These are phyloP conservation scores for Avena atlantica DNA, from an alignment of 176 grass and related monocot species.

Conservation along the genomic window DNA sequence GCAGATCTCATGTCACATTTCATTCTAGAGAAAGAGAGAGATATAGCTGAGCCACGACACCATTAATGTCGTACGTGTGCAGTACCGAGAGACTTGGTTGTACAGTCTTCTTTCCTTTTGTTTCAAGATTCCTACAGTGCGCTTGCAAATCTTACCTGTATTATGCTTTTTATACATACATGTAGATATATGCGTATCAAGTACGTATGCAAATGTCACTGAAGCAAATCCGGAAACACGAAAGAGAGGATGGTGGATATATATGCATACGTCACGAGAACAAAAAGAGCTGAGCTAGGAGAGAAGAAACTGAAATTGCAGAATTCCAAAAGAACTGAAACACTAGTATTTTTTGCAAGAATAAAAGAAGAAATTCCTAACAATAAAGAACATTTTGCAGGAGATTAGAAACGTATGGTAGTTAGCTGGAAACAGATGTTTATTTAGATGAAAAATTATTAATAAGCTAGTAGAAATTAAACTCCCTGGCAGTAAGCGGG, in stretches of 20 bases:
- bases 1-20: constrained; percentile 52
- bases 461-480: constrained; percentile 4
- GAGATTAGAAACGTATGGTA: constrained; percentile 26
- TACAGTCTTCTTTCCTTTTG: background rate
- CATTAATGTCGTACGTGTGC: constrained; percentile 39
- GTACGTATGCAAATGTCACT: background rate
- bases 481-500: background rate
- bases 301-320: constrained; percentile 37
- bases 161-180: background rate
- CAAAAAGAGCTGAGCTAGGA: background rate
- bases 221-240: constrained; percentile 23
- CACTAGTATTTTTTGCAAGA: background rate
- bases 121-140: constrained; percentile 20
- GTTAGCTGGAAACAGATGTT: constrained; percentile 15
- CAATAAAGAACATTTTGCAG: constrained; percentile 19
- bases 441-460: background rate
- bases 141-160: constrained; percentile 31
- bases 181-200: background rate
- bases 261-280: background rate
- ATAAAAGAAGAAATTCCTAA: background rate
- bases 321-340: constrained; percentile 5
- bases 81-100: constrained; percentile 27
- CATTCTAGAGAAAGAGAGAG: constrained; percentile 37
- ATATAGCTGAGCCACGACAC: constrained; percentile 18
- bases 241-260: background rate